Base-by-base conservation (phyloP, 805 yeast genomes). In the Wickerhamomyces ciferrii region DNA sequence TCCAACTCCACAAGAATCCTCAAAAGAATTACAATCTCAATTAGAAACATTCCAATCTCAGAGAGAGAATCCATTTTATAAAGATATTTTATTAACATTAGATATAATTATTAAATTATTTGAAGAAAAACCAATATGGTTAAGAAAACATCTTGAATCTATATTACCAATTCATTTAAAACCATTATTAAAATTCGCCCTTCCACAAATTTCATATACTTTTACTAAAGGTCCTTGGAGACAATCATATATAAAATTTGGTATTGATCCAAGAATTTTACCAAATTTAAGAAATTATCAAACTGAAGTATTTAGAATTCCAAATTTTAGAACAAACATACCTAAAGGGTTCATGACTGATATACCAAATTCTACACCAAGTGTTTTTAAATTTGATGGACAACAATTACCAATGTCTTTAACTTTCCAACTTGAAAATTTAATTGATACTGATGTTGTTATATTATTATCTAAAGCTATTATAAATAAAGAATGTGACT, bases 161-260 rank as follows among this genome's bases (percentile, higher is more conserved):
- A 68, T 81, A 43, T 68, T 82, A 3, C 84, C 87, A 0, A 59
- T 62, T 20, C 50, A 70, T 56, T 46, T 68, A 63, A 52, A 67
- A 63, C 54, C 62, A 63, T 58, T 79, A 58, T 52, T 92, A 39
- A 82, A 85, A 54, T 82, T 77, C 51, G 95, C 97, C 0, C 63
- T 94, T 43, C 96, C 98, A 0, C 84, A 87, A 61, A 85, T 89
- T 0, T 76, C 96, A 0, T 94, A 81, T 61, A 76, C 88, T 38
- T 86, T 82, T 61, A 80, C 85, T 34, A 86, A 85, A 58, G 99
- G 99, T 0, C 99, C 98, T 0, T 94, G 96, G 96, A 75, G 98
- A 55, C 89, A 88, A 49, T 79, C 94, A 11, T 89, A 84, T 61
- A 81, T 90, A 40, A 76, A 70, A 53, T 80, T 82, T 53, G 97